phyloP scores from a whole-genome alignment of 2,329 filamentous ascomycete genomes.

The Gnomoniopsis sp. region DNA sequence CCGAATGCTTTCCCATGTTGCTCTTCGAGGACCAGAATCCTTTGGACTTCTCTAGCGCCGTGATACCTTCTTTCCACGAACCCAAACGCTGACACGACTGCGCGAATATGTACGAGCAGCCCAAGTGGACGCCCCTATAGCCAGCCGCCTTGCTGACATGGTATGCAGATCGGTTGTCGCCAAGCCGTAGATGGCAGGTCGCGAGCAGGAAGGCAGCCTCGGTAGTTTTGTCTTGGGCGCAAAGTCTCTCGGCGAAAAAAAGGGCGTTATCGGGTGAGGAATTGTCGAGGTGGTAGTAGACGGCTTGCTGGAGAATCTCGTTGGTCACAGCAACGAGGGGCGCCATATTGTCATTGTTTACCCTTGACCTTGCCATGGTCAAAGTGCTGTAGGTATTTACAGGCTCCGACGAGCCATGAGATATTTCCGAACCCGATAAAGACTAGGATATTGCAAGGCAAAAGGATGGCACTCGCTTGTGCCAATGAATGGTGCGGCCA shows the following conservation, averaged over 20 bases:
- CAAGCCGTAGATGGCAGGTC: conserved; percentile 78
- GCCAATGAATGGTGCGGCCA: background rate
- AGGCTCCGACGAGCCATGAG: conserved; percentile 32
- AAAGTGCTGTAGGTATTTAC: conserved; percentile 22
- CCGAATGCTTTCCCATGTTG: conserved; percentile 78
- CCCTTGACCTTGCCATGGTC: conserved; percentile 16
- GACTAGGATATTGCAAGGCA: background rate
- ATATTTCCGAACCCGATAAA: background rate
- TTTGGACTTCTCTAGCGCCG: conserved; percentile 78
- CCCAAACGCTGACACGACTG: conserved; percentile 81
- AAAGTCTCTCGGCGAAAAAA: conserved; percentile 85
- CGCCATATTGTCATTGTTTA: conserved; percentile 41
- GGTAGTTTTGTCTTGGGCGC: conserved; percentile 75
- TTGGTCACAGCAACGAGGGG: conserved; percentile 48
- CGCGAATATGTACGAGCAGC: conserved; percentile 88
- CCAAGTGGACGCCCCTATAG: conserved; percentile 70
- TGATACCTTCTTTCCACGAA: conserved; percentile 75
- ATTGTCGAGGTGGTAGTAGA: conserved; percentile 80
- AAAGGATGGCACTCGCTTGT: background rate
- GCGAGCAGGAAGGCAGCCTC: conserved; percentile 83
- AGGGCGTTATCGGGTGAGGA: conserved; percentile 84
- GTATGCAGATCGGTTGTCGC: conserved; percentile 80
- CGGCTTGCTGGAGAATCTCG: conserved; percentile 54
- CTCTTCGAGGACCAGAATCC: conserved; percentile 72
- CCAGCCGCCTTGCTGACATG: conserved; percentile 73